phyloP scores from a whole-genome alignment of 2,329 filamentous ascomycete genomes.

The Podosphaera xanthii region DNA sequence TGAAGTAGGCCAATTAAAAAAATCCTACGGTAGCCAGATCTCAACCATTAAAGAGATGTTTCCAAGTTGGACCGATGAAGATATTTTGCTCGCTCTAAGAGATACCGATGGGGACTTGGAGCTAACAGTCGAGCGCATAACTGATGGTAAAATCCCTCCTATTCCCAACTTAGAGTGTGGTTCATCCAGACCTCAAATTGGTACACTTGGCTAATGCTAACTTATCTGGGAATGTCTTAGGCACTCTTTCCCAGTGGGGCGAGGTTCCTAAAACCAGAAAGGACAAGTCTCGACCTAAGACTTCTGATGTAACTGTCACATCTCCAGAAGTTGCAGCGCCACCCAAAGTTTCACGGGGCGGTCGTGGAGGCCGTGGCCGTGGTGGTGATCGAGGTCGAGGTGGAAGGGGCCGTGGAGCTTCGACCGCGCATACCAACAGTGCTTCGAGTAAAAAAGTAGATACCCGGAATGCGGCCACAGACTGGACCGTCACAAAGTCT shows the following conservation, averaged over 20 bases:
- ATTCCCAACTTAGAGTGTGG: background rate
- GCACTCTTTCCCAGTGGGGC: slow-evolving; percentile 61
- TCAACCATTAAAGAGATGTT: slow-evolving; percentile 77
- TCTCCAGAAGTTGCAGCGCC: slow-evolving; percentile 25
- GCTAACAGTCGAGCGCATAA: slow-evolving; percentile 53
- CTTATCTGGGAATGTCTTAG: slow-evolving; percentile 19
- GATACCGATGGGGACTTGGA: slow-evolving; percentile 67
- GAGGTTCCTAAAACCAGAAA: slow-evolving; percentile 67
- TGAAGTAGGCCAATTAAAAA: slow-evolving; percentile 80
- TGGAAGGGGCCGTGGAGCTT: slow-evolving; percentile 38
- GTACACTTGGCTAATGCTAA: background rate
- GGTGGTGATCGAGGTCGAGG: slow-evolving; percentile 37
- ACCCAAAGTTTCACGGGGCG: slow-evolving; percentile 31
- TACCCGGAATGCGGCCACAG: slow-evolving; percentile 44
- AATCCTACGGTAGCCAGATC: slow-evolving; percentile 62
- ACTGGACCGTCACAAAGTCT: slow-evolving; percentile 40
- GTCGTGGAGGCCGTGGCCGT: slow-evolving; percentile 36
- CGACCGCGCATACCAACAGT: slow-evolving; percentile 37
- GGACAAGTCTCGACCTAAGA: slow-evolving; percentile 48
- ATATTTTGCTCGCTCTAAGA: slow-evolving; percentile 77
- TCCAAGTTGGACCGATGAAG: slow-evolving; percentile 84
- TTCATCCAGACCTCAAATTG: background rate
- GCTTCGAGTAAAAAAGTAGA: slow-evolving; percentile 28
- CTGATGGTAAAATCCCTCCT: slow-evolving; percentile 36
- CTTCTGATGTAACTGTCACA: slow-evolving; percentile 29